Base-by-base conservation (phyloP, 305 asterid species). In the Solanum chacoense region DNA sequence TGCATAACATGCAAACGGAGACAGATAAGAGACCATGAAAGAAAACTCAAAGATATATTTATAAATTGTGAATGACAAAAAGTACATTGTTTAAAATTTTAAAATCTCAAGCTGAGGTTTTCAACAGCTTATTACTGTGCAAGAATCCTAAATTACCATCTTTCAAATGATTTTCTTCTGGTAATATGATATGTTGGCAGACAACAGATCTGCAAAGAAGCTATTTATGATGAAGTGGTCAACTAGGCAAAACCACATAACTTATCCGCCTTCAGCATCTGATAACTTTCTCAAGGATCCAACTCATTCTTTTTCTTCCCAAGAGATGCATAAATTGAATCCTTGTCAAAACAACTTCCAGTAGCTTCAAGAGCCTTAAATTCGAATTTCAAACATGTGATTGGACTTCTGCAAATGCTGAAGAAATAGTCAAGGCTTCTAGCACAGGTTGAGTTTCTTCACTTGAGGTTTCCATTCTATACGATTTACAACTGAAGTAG, bases 401-500 rank as follows among this genome's bases (percentile, higher is more conserved):
- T 45, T 87, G 85, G 24, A 74, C 89, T 74, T 91, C 94, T 10
- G 91, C 65, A 81, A 95, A 91, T 90, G 89, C 93, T 14, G 91
- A 88, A 59, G 95, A 89, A 78, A 87, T 88, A 55, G 95, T 88
- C 85, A 89, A 88, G 88, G 96, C 93, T 89, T 95, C 98, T 88
- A 95, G 77, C 90, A 92, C 93, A 5, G 98, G 93, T 29, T 94
- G 96, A 65, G 87, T 91, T 88, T 93, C 98, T 74, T 31, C 91
- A 87, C 90, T 87, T 10, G 94, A 93, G 81, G 95, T 91, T 90
- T 95, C 98, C 93, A 93, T 73, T 74, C 98, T 94, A 90, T 89
- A 94, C 12, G 97, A 94, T 92, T 97, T 97, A 91, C 99, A 97
- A 85, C 98, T 94, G 95, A 96, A 97, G 95, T 97, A 97, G 95